A percentile compares a stretch with the other conserved stretches of the same genome.
These are phyloP conservation scores for Aspergillus awamori DNA, from an alignment of 2,329 filamentous ascomycete species.

Conservation along the genomic window DNA sequence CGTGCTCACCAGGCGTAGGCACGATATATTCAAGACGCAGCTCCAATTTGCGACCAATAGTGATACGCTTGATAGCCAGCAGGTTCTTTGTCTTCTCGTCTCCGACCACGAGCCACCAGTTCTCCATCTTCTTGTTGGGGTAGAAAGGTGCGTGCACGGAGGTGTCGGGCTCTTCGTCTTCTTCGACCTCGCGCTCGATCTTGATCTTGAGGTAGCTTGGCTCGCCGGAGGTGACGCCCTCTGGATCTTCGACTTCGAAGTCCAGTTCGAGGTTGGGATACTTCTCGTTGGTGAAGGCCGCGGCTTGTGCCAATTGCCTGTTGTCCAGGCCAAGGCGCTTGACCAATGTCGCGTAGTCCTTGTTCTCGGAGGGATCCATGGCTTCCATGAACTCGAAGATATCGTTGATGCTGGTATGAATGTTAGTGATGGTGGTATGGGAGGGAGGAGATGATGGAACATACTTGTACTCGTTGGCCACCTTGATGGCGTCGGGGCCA, in stretches of 20 bases:
- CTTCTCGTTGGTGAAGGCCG: slow-evolving; percentile 91
- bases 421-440: slow-evolving; percentile 31
- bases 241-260: slow-evolving; percentile 80
- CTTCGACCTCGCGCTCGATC: slow-evolving; percentile 79
- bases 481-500: slow-evolving; percentile 77
- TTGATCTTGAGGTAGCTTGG: slow-evolving; percentile 81
- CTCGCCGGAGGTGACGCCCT: slow-evolving; percentile 76
- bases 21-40: slow-evolving; percentile 86
- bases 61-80: slow-evolving; percentile 91
- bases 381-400: slow-evolving; percentile 98
- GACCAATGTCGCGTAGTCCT: slow-evolving; percentile 75
- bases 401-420: slow-evolving; percentile 72
- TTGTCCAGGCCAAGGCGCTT: slow-evolving; percentile 78
- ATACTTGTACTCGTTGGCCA: slow-evolving; percentile 75
- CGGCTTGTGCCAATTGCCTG: slow-evolving; percentile 82
- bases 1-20: slow-evolving; percentile 80
- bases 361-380: slow-evolving; percentile 94
- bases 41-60: slow-evolving; percentile 76
- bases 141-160: slow-evolving; percentile 96
- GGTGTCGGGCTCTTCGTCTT: slow-evolving; percentile 73
- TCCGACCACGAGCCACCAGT: slow-evolving; percentile 97
- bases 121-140: slow-evolving; percentile 87
- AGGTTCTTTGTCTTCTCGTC: slow-evolving; percentile 87
- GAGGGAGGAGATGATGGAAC: slow-evolving; percentile 33
- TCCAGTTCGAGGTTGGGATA: slow-evolving; percentile 94